Conservation (phyloP, 441 rosid species). For the Gossypium trilobum region DNA sequence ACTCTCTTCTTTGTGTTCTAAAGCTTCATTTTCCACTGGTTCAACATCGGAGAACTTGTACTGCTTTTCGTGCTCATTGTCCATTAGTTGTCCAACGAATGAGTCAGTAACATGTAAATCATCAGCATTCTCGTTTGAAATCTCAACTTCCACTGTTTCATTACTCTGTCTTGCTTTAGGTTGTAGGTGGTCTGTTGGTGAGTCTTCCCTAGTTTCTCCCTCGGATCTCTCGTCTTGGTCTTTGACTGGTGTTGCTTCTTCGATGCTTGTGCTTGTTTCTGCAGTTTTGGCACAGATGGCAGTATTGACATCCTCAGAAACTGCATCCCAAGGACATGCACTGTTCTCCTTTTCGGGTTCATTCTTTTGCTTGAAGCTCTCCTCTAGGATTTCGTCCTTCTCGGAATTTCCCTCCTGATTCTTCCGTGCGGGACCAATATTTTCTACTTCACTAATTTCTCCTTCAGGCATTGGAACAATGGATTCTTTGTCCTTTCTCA, state of each 20-base stretch:
- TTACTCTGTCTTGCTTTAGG: conserved; percentile 15
- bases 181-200: background rate
- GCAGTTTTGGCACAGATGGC: conserved; percentile 11
- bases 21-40: background rate
- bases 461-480: conserved; percentile 8
- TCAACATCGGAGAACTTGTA: background rate
- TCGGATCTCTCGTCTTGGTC: conserved; percentile 17
- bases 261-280: conserved; percentile 14
- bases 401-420: conserved; percentile 4
- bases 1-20: conserved; percentile 14
- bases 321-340: conserved; percentile 3
- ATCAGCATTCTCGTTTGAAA: conserved; percentile 9
- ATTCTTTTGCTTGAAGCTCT: conserved; percentile 16
- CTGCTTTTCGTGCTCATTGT: too few species aligned
- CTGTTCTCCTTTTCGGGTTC: conserved; percentile 20
- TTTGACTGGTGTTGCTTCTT: conserved; percentile 4
- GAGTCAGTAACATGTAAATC: conserved; percentile 9
- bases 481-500: conserved; percentile 2
- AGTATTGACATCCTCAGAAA: conserved; percentile 8
- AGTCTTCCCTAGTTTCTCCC: conserved; percentile 13
- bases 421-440: background rate
- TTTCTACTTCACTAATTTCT: background rate
- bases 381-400: conserved; percentile 2
- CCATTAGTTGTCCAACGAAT: too few species aligned
- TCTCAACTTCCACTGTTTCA: conserved; percentile 19